phyloP scores from a whole-genome alignment of 305 asterid species.

The Striga hermonthica region DNA sequence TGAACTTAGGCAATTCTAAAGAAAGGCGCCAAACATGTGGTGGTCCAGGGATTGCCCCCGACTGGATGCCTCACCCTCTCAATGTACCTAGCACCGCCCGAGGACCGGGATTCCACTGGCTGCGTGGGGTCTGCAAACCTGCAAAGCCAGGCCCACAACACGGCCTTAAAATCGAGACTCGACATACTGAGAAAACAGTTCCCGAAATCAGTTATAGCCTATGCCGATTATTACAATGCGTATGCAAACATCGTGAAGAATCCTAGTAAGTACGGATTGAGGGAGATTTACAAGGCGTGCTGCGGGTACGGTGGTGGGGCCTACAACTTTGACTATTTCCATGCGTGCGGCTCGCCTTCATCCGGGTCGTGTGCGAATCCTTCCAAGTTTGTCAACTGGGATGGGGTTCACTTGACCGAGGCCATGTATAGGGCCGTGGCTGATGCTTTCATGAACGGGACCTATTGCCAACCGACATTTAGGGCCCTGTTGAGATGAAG shows the following conservation, averaged over 20 bases:
- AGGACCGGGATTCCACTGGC: constrained; percentile 54
- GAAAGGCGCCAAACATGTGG: constrained; percentile 68
- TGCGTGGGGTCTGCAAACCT: constrained; percentile 50
- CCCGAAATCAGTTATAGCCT: constrained; percentile 50
- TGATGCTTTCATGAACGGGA: constrained; percentile 44
- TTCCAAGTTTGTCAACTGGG: constrained; percentile 67
- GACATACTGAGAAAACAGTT: constrained; percentile 35
- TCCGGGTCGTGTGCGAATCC: constrained; percentile 43
- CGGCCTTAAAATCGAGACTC: constrained; percentile 42
- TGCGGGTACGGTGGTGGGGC: constrained; percentile 56
- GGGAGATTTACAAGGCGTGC: constrained; percentile 53
- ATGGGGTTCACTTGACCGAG: constrained; percentile 82
- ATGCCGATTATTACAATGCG: constrained; percentile 66
- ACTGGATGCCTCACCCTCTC: constrained; percentile 72
- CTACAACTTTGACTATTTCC: constrained; percentile 50
- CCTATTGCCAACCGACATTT: constrained; percentile 49
- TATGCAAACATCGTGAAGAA: constrained; percentile 40
- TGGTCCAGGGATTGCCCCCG: constrained; percentile 80
- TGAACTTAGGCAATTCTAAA: constrained; percentile 43
- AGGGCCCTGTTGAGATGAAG: constrained; percentile 34
- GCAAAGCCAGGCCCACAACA: constrained; percentile 51
- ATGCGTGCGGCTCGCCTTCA: constrained; percentile 56
- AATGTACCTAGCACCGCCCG: constrained; percentile 41
- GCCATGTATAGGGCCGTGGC: constrained; percentile 64
- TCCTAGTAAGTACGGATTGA: constrained; percentile 44